Evolutionary conservation across 176 grass and related monocot genomes (phyloP).

Genomic region (Paspalum notatum): DNA sequence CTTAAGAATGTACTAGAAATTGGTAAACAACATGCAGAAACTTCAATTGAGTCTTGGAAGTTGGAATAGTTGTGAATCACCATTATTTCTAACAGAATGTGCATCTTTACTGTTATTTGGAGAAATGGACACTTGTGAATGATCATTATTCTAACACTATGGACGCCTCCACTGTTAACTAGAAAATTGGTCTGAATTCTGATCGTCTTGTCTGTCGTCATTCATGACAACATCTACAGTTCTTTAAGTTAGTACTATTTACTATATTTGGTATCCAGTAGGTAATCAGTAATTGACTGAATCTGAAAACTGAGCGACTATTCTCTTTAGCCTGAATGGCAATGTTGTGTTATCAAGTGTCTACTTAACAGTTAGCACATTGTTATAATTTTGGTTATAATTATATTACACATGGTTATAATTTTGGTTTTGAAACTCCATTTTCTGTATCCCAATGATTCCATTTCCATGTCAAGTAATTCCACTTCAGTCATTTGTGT

Average conservation of each 20-base stretch:
- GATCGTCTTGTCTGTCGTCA: not conserved
- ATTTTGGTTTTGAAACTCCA: not conserved
- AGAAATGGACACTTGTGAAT: not conserved
- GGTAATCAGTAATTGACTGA: not conserved
- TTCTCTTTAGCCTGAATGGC: conserved; percentile 2
- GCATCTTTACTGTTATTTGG: not conserved
- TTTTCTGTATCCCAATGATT: not conserved
- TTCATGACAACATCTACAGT: not conserved
- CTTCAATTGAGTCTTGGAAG: not conserved
- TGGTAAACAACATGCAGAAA: not conserved
- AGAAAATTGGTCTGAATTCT: not conserved
- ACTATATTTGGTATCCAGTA: not conserved
- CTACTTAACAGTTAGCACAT: not conserved
- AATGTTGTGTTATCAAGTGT: not conserved
- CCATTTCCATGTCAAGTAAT: not conserved
- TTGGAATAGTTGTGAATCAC: not conserved
- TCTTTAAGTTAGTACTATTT: not conserved
- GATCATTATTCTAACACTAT: not conserved
- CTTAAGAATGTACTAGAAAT: not conserved
- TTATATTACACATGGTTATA: not conserved
- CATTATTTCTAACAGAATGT: not conserved
- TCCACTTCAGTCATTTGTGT: not conserved
- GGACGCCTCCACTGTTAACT: not conserved
- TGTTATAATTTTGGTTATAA: not conserved
- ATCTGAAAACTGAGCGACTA: not conserved